These are phyloP conservation scores for Aspergillus sp. DNA, from an alignment of 2,329 filamentous ascomycete species.

Conservation along the genomic window DNA sequence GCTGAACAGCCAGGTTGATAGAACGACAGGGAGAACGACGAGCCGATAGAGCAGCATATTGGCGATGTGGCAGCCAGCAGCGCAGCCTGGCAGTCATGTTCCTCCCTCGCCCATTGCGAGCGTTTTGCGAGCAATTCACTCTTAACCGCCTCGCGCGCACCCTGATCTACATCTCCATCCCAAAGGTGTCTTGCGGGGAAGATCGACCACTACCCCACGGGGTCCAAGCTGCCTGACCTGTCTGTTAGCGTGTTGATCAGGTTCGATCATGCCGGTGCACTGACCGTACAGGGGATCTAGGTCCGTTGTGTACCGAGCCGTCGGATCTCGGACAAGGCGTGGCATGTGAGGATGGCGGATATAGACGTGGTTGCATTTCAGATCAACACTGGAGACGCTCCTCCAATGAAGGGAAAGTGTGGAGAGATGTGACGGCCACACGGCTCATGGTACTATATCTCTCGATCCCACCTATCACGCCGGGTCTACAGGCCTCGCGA, in stretches of 20 bases:
- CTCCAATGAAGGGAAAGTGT: too few relatives aligned
- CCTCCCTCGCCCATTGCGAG: too few relatives aligned
- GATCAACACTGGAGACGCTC: neutral
- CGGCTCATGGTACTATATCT: too few relatives aligned
- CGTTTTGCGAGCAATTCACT: too few relatives aligned
- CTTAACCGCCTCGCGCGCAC: neutral
- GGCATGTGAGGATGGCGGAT: neutral
- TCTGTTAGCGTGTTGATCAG: neutral
- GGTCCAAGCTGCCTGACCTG: neutral
- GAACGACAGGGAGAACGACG: neutral
- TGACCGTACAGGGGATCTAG: neutral
- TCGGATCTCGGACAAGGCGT: neutral
- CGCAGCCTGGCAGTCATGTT: too few relatives aligned
- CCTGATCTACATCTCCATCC: neutral
- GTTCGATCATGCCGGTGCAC: neutral
- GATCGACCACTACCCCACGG: neutral
- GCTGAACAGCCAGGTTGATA: neutral
- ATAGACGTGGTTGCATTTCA: too few relatives aligned
- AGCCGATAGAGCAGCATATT: neutral
- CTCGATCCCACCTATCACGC: neutral
- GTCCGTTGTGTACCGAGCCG: neutral
- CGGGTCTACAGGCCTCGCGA: too few relatives aligned
- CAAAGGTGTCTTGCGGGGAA: neutral
- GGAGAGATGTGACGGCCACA: too few relatives aligned
- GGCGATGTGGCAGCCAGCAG: neutral